Evolutionary conservation across 129 eudicot species (phyloP).

Genomic region (Sambucus nigra): DNA sequence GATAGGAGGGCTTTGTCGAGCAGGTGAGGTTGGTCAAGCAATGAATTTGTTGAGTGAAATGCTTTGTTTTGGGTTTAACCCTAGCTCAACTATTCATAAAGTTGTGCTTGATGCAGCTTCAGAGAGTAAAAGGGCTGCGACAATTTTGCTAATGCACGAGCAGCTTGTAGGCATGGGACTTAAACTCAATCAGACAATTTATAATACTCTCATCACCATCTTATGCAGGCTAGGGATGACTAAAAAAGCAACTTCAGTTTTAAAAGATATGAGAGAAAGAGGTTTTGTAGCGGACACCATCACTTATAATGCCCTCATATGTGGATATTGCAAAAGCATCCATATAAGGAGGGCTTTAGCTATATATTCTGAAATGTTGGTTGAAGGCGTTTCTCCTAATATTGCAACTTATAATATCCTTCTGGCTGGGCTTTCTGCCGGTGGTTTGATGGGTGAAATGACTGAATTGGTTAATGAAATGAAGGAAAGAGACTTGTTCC

Average conservation of each 20-base stretch:
- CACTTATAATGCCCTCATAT: constrained; percentile 70
- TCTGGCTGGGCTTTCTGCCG: constrained; percentile 44
- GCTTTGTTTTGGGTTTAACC: constrained; percentile 37
- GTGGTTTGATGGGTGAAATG: constrained; percentile 46
- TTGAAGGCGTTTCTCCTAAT: constrained; percentile 56
- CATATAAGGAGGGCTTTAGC: constrained; percentile 51
- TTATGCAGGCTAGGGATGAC: constrained; percentile 91
- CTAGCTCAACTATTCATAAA: constrained; percentile 43
- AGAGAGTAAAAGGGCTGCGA: constrained; percentile 45
- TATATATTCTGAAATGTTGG: constrained; percentile 52
- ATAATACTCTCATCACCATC: constrained; percentile 44
- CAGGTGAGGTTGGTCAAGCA: constrained; percentile 47
- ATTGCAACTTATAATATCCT: constrained; percentile 69
- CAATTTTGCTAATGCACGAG: constrained; percentile 46
- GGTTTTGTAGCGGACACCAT: constrained; percentile 59
- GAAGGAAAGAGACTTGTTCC: constrained; percentile 47
- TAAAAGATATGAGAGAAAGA: constrained; percentile 48
- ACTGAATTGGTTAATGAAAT: constrained; percentile 42
- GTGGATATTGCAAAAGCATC: constrained; percentile 62
- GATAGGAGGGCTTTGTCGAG: constrained; percentile 54
- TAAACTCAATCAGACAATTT: constrained; percentile 37
- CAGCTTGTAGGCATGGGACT: constrained; percentile 73
- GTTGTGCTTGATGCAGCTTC: constrained; percentile 59
- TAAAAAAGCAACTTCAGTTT: constrained; percentile 46
- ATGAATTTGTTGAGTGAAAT: constrained; percentile 54